Evolutionary conservation across 371 early-diverging fungal species (phyloP).

Genomic region (Mortierella polycephala): DNA sequence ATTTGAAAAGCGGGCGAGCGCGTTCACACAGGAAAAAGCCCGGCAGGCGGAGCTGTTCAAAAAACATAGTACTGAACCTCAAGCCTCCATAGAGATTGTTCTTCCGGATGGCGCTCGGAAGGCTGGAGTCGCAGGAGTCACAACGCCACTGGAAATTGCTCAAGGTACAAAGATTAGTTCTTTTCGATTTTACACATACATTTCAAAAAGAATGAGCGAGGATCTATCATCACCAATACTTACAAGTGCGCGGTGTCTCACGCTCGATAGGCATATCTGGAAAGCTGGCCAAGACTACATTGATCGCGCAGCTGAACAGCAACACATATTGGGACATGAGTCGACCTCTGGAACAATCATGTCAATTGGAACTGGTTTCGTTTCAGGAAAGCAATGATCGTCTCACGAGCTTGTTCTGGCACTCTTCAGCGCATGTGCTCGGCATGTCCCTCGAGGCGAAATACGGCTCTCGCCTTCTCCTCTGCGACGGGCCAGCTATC

Average conservation of each 20-base stretch:
- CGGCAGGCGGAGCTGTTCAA: slow-evolving; percentile 21
- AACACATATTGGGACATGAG: slow-evolving; percentile 89
- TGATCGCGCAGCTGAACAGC: slow-evolving; percentile 84
- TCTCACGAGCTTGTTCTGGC: slow-evolving; percentile 90
- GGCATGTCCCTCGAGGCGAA: slow-evolving; percentile 90
- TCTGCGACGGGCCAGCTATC: slow-evolving; percentile 79
- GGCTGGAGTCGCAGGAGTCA: slow-evolving; percentile 91
- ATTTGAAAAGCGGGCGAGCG: slow-evolving; percentile 36
- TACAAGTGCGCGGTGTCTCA: not conserved
- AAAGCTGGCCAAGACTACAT: slow-evolving; percentile 66
- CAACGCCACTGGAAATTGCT: slow-evolving; percentile 95
- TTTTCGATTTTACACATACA: too few species aligned
- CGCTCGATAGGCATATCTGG: slow-evolving; percentile 53
- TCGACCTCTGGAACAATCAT: slow-evolving; percentile 87
- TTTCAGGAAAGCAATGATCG: slow-evolving; percentile 78
- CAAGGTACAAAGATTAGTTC: slow-evolving; percentile 41
- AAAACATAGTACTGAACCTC: not conserved
- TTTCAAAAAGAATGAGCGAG: slow-evolving; percentile 62
- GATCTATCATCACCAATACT: slow-evolving; percentile 63
- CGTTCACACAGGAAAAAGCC: slow-evolving; percentile 36
- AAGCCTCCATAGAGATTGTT: slow-evolving; percentile 82
- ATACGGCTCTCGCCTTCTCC: slow-evolving; percentile 88
- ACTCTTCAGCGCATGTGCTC: slow-evolving; percentile 93
- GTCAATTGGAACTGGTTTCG: slow-evolving; percentile 87
- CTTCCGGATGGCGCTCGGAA: slow-evolving; percentile 88